Evolutionary conservation across 495 filamentous ascomycete species (phyloP).

Genomic region (Penicillium cosmopolitanum): DNA sequence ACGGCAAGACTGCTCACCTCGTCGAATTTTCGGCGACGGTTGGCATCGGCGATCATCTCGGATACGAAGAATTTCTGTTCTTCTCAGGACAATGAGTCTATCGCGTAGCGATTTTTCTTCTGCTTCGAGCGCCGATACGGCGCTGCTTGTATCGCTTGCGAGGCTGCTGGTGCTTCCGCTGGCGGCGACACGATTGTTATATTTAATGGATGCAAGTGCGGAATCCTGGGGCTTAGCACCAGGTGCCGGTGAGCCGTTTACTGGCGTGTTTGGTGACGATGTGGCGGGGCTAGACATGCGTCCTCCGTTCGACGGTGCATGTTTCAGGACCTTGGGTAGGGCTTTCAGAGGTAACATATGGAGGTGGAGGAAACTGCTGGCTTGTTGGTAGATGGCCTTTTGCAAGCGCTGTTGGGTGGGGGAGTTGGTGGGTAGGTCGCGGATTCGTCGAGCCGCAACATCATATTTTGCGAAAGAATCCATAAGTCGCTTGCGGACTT

Average conservation of each 20-base stretch:
- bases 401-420: constrained; percentile 77
- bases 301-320: constrained; percentile 56
- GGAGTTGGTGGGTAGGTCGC: constrained; percentile 73
- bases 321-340: constrained; percentile 80
- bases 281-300: constrained; percentile 29
- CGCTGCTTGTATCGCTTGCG: constrained; percentile 63
- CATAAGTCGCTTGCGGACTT: constrained; percentile 86
- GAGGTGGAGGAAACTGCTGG: constrained; percentile 81
- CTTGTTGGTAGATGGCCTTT: constrained; percentile 81
- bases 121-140: constrained; percentile 72
- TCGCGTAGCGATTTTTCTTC: constrained; percentile 89
- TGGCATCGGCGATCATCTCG: constrained; percentile 85
- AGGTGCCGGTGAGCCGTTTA: constrained; percentile 28
- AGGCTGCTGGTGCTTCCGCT: constrained; percentile 61
- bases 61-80: constrained; percentile 92
- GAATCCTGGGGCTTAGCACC: constrained; percentile 47
- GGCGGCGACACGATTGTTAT: constrained; percentile 47
- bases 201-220: constrained; percentile 62
- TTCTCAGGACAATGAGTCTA: constrained; percentile 83
- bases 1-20: constrained; percentile 78
- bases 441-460: constrained; percentile 77
- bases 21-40: constrained; percentile 81
- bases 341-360: constrained; percentile 93
- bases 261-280: constrained; percentile 40
- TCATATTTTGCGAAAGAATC: constrained; percentile 93